Evolutionary conservation across 2,329 filamentous ascomycete species (phyloP).

Genomic region (Penicillium paneum): DNA sequence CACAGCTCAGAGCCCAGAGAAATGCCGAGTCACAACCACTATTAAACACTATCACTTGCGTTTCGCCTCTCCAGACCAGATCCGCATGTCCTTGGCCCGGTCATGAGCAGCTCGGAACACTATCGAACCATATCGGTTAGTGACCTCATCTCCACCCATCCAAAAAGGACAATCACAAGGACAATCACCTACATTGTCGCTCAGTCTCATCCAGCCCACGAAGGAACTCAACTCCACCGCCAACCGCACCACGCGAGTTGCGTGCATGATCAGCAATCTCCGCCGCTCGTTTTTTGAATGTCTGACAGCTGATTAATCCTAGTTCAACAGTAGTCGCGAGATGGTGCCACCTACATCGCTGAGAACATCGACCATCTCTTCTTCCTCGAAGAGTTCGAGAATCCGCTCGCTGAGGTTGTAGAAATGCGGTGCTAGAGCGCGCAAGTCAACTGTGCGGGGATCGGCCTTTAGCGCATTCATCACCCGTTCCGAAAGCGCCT

Average conservation of each 20-base stretch:
- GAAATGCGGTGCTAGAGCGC: constrained; percentile 80
- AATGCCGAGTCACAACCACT: background rate
- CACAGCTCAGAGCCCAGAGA: constrained; percentile 25
- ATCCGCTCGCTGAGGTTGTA: constrained; percentile 82
- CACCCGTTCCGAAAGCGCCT: constrained; percentile 72
- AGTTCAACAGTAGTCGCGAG: background rate
- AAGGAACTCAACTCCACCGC: constrained; percentile 73
- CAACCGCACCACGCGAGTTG: constrained; percentile 70
- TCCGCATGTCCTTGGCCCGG: constrained; percentile 65
- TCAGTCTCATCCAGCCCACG: constrained; percentile 88
- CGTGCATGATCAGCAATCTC: constrained; percentile 87
- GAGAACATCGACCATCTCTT: constrained; percentile 71
- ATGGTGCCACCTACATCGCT: constrained; percentile 42
- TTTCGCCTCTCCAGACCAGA: constrained; percentile 66
- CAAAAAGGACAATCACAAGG: background rate
- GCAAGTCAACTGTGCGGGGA: constrained; percentile 76
- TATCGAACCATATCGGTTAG: constrained; percentile 25
- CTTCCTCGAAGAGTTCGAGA: constrained; percentile 86
- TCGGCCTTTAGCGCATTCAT: constrained; percentile 89
- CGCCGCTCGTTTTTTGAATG: constrained; percentile 75
- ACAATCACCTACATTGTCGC: constrained; percentile 59
- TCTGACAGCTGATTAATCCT: constrained; percentile 43
- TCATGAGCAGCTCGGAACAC: constrained; percentile 74
- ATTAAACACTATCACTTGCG: constrained; percentile 33
- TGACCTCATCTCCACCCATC: background rate